A percentile compares a stretch with the other conserved stretches of the same genome.
phyloP scores from a whole-genome alignment of 2,329 filamentous ascomycete species.

The Talaromyces sp. region DNA sequence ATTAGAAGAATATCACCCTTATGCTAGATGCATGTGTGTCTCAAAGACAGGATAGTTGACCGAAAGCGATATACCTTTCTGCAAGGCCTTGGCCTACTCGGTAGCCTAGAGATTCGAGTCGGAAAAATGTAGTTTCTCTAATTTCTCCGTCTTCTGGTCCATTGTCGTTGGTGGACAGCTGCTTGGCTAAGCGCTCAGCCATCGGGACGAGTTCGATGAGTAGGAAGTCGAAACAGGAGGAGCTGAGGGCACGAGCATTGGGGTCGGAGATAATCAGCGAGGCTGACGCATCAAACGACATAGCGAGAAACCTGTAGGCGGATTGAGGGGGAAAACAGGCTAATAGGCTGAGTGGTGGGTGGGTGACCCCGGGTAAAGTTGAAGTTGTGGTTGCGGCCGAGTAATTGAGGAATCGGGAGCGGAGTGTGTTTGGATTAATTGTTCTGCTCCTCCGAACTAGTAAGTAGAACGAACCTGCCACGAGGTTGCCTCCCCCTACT shows the following conservation, averaged over 20 bases:
- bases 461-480: not conserved
- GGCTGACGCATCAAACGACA: conserved; percentile 74
- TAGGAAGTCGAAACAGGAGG: conserved; percentile 88
- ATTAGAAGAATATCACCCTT: not conserved
- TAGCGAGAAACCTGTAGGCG: conserved; percentile 37
- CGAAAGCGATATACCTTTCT: conserved; percentile 65
- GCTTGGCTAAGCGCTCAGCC: conserved; percentile 80
- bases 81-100: conserved; percentile 89
- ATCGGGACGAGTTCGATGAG: conserved; percentile 96
- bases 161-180: conserved; percentile 52
- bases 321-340: not conserved
- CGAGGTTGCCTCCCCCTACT: not conserved
- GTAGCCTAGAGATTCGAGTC: conserved; percentile 84
- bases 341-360: not conserved
- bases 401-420: not conserved
- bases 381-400: not conserved
- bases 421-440: not conserved
- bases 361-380: not conserved
- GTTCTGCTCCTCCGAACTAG: not conserved
- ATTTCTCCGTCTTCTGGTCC: conserved; percentile 66
- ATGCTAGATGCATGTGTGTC: too few species aligned
- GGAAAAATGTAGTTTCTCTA: conserved; percentile 80
- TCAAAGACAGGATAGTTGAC: not conserved
- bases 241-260: conserved; percentile 73
- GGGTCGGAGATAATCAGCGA: conserved; percentile 74